Percentiles rank a stretch among this genome's conserved stretches.
phyloP scores from a whole-genome alignment of 768 basidiomycete genomes.

The Tubosaeta brunneosetosa region DNA sequence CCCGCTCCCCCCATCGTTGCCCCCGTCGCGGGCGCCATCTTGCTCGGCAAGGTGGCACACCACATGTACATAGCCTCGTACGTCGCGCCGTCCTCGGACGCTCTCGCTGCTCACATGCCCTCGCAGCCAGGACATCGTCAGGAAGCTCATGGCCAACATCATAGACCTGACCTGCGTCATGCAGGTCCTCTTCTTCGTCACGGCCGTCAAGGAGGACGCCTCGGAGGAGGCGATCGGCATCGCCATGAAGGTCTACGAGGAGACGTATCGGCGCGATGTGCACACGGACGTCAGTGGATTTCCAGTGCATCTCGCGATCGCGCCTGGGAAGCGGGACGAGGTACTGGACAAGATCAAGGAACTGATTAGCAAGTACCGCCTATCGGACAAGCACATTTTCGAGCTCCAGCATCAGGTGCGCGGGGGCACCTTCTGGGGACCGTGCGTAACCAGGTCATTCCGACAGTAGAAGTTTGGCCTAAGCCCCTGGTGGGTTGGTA shows the following conservation, averaged over 20 bases:
- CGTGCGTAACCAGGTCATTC: no score
- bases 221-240: neutral
- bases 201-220: neutral
- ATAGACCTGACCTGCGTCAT: conserved; percentile 3
- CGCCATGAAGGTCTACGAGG: neutral
- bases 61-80: conserved; percentile 2
- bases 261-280: neutral
- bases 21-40: no score
- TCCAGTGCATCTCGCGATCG: no score
- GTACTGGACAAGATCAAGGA: neutral
- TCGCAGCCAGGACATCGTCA: neutral
- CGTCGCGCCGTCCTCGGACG: neutral
- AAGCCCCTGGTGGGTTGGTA: neutral
- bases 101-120: neutral
- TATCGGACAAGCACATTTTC: neutral
- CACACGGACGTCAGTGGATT: neutral
- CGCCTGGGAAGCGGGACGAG: neutral
- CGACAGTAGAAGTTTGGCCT: neutral
- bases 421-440: no score
- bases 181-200: neutral
- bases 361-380: neutral
- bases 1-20: no score
- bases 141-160: neutral
- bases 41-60: no score
- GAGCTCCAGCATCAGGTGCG: neutral